Conservation (phyloP, 805 yeast species). For the Candida succiphila region DNA sequence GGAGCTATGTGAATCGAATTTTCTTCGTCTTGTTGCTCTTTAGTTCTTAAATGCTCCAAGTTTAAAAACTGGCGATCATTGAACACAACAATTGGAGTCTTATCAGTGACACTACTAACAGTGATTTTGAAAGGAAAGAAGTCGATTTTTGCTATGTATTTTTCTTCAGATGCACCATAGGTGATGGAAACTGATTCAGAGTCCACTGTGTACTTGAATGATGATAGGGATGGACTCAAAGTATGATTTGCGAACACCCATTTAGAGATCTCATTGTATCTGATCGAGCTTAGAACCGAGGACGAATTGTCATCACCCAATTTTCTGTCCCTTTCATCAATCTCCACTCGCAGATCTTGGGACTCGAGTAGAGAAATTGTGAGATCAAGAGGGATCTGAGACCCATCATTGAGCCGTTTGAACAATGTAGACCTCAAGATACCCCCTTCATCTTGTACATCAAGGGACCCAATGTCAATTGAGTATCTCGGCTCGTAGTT, state of each 20-base stretch:
- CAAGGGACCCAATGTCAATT: conserved; percentile 26
- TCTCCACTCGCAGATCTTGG: conserved; percentile 47
- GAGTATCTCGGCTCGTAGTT: conserved; percentile 28
- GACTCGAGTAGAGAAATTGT: conserved; percentile 44
- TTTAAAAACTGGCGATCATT: conserved; percentile 69
- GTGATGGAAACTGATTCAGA: conserved; percentile 9
- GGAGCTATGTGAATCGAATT: conserved; percentile 32
- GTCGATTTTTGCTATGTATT: conserved; percentile 33
- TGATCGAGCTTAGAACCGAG: conserved; percentile 20
- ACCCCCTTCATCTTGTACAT: conserved; percentile 18
- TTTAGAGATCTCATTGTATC: conserved; percentile 51
- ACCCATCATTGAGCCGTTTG: conserved; percentile 33
- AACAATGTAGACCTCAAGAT: conserved; percentile 33
- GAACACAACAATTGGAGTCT: conserved; percentile 38
- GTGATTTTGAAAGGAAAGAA: conserved; percentile 41
- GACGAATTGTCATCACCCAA: conserved; percentile 8
- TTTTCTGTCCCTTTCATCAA: conserved; percentile 47
- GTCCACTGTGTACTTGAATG: conserved; percentile 14
- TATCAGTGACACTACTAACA: conserved; percentile 35
- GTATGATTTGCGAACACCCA: conserved; percentile 42
- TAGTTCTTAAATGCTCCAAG: conserved; percentile 67
- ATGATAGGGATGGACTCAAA: conserved; percentile 13
- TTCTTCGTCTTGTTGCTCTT: conserved; percentile 26
- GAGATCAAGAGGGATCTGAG: conserved; percentile 41
- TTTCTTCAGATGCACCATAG: conserved; percentile 27